Evolutionary conservation across 129 eudicot species (phyloP).

Genomic region (Artemisia annua): DNA sequence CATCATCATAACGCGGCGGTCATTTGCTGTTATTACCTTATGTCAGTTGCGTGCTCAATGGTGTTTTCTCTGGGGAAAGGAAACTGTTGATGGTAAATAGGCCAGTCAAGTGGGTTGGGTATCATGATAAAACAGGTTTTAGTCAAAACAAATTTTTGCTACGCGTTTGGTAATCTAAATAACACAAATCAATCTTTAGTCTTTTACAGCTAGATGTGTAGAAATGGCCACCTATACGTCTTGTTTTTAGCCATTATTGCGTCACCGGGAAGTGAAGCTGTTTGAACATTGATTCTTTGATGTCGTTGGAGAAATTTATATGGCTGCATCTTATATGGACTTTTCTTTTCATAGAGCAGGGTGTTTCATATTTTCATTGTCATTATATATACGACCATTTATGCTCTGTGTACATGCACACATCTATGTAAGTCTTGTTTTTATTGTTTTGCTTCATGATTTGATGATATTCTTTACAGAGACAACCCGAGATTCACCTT

Average conservation of each 20-base stretch:
- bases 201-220: not conserved
- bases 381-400: not conserved
- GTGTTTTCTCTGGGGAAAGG: not conserved
- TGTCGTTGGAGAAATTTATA: too few relatives aligned
- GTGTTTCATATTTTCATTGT: too few relatives aligned
- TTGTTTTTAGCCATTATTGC: too few relatives aligned
- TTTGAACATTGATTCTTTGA: too few relatives aligned
- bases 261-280: too few relatives aligned
- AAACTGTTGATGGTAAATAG: not conserved
- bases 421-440: not conserved
- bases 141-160: not conserved
- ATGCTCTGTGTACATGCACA: slow-evolving; percentile 5
- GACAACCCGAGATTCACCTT: slow-evolving; percentile 98
- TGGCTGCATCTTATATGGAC: too few relatives aligned
- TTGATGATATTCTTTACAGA: slow-evolving; percentile 47
- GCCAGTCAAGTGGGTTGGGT: not conserved
- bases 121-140: not conserved
- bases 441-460: slow-evolving; percentile 6
- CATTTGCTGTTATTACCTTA: not conserved
- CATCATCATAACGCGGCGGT: not conserved
- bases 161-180: not conserved
- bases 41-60: not conserved
- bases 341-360: too few relatives aligned
- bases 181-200: not conserved
- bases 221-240: not conserved